Evolutionary conservation across 116 monocot species (phyloP).

Genomic region (Phalaenopsis hybrid): DNA sequence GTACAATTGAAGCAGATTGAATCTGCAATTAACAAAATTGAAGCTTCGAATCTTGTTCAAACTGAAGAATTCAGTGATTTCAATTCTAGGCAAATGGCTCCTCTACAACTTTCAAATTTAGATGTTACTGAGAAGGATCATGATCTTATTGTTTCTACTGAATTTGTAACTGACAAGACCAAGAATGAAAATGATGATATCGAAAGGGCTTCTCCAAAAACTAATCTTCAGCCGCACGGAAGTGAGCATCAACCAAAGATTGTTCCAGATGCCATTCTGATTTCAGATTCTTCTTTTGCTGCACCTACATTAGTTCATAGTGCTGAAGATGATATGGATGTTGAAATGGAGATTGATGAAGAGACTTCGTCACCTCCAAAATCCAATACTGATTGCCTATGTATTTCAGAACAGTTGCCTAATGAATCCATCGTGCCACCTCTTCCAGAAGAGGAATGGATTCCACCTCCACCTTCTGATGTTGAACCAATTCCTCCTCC

Average conservation of each 20-base stretch:
- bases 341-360: constrained; percentile 99
- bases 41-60: constrained; percentile 22
- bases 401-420: constrained; percentile 15
- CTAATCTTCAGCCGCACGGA: background rate
- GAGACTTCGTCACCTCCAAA: constrained; percentile 24
- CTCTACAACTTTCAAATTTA: background rate
- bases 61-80: constrained; percentile 9
- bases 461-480: constrained; percentile 89
- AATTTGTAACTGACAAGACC: background rate
- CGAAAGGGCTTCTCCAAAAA: background rate
- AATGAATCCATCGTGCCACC: constrained; percentile 39
- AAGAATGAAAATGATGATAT: constrained; percentile 7
- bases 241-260: constrained; percentile 9
- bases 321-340: constrained; percentile 72
- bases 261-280: background rate
- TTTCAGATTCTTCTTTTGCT: background rate
- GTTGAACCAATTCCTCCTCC: constrained; percentile 68
- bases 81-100: constrained; percentile 8
- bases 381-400: constrained; percentile 6
- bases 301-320: constrained; percentile 13
- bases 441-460: constrained; percentile 79
- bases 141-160: background rate
- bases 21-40: constrained; percentile 31
- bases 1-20: constrained; percentile 59
- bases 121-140: constrained; percentile 10